Evolutionary conservation across 2,329 filamentous ascomycete species (phyloP).

Genomic region (Ophiocordyceps australis): DNA sequence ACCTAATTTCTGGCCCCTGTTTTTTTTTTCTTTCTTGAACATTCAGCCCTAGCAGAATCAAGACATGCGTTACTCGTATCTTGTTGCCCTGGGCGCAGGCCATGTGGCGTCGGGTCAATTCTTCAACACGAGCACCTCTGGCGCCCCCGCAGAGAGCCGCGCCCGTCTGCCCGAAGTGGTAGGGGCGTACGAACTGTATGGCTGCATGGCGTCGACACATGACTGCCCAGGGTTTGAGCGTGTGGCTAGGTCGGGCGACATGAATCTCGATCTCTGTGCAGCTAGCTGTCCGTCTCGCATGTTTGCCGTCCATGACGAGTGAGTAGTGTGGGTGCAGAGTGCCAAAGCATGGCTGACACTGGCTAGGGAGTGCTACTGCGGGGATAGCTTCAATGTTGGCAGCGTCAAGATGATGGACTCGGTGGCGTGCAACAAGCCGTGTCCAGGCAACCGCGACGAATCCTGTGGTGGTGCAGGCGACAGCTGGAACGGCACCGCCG

Average conservation of each 20-base stretch:
- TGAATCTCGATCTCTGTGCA: conserved; percentile 10
- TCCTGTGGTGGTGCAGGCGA: conserved; percentile 8
- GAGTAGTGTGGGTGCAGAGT: too few species aligned
- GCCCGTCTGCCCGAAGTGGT: conserved; percentile 5
- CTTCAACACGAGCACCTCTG: conserved; percentile 6
- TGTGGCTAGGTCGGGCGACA: conserved; percentile 2
- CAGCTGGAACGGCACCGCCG: conserved; percentile 3
- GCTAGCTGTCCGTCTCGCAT: conserved; percentile 6
- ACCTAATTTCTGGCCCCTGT: too few species aligned
- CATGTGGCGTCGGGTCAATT: conserved; percentile 10
- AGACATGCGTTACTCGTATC: conserved; percentile 12
- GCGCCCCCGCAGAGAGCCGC: conserved; percentile 6
- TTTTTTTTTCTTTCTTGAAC: conserved; percentile 3
- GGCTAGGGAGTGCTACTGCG: conserved; percentile 14
- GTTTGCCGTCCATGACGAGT: conserved; percentile 10
- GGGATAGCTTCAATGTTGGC: conserved; percentile 3
- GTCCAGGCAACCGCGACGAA: conserved; percentile 9
- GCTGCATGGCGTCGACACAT: conserved; percentile 7
- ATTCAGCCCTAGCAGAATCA: too few species aligned
- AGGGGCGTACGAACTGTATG: conserved; percentile 7
- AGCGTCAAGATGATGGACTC: conserved; percentile 3
- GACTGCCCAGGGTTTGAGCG: conserved; percentile 9
- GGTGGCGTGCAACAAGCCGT: conserved; percentile 9
- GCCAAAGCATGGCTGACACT: too few species aligned
- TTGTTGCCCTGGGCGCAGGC: conserved; percentile 13